A percentile compares a stretch with the other conserved stretches of the same genome.
These are phyloP conservation scores for Funneliformis geosporum DNA, from an alignment of 192 early-diverging fungal species.

Conservation along the genomic window DNA sequence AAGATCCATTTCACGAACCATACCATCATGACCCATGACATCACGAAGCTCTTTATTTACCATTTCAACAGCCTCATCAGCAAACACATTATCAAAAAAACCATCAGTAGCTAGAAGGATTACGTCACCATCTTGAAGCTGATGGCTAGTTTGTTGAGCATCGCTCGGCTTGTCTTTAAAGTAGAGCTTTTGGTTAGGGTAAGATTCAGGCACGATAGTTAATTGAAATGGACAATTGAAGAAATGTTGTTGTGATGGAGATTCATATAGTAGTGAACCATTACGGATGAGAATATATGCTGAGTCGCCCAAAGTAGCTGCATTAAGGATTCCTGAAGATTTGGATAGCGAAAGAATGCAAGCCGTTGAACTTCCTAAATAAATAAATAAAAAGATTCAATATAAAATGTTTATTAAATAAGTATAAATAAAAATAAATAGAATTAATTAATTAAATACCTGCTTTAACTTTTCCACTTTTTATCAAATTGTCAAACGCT, in stretches of 20 bases:
- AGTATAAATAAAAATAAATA: slow-evolving; percentile 3
- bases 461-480: slow-evolving; percentile 54
- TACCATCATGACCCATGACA: slow-evolving; percentile 35
- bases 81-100: slow-evolving; percentile 63
- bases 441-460: slow-evolving; percentile 37
- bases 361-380: slow-evolving; percentile 54
- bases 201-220: slow-evolving; percentile 55
- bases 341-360: slow-evolving; percentile 61
- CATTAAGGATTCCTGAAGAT: slow-evolving; percentile 52
- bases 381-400: not conserved
- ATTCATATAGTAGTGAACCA: slow-evolving; percentile 55
- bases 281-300: slow-evolving; percentile 59
- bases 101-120: slow-evolving; percentile 62
- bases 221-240: slow-evolving; percentile 67
- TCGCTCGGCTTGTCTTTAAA: slow-evolving; percentile 61
- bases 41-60: slow-evolving; percentile 49
- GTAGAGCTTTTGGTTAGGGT: slow-evolving; percentile 50
- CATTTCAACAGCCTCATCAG: slow-evolving; percentile 53
- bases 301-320: slow-evolving; percentile 59
- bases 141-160: slow-evolving; percentile 50
- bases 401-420: not conserved
- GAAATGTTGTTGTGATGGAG: slow-evolving; percentile 62
- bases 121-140: slow-evolving; percentile 59
- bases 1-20: slow-evolving; percentile 24
- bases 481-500: slow-evolving; percentile 51